Base-by-base conservation (phyloP, 2,329 filamentous ascomycete genomes). In the Phyllosticta citribraziliensis region DNA sequence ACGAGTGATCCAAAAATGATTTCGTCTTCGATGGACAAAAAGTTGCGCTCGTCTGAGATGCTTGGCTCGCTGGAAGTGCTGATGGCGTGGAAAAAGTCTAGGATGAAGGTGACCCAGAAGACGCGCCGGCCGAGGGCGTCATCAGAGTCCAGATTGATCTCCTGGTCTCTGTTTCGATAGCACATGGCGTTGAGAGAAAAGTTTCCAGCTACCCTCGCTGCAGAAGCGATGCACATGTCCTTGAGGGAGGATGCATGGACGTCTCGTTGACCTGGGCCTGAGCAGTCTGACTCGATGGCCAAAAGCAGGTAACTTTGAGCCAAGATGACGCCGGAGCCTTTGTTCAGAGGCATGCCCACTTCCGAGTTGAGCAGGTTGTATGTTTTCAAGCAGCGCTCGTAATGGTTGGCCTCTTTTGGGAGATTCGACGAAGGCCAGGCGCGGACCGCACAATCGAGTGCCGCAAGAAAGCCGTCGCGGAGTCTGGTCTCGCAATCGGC, bases 51-150 rank as follows among this genome's bases (percentile, higher is more conserved):
- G 24, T 70, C 58, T 5, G 71, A 70, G 40, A 74, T 62, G 55
- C 71, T 65, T 19, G 71, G 67, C 52, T 72, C 69, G 40, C 69
- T 73, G 8, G 67, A 69, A 47, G 69, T 67, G 60, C 69, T 69
- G 54, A 71, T 70, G 12, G 72, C 71, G 57, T 74, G 68, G 53
- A 73, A 73, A 22, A 71, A 70, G 56, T 74, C 73, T n/a, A 74
- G 52, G 30, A 73, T 72, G 56, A 74, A 69, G 1, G 70, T 65
- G 40, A 69, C 66, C 72, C 72, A 74, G 58, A 73, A 74, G 1
- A 72, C 66, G 55, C 71, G 72, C 1, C 73, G 69, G 30, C 70
- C 66, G 22, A 67, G 56, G 1, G 66, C 65, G 35, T 69, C 68
- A 3, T 66, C 60, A 62, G 72, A 69, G 52, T 74, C 72, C 33